Evolutionary conservation across 148 eudicot species (phyloP), one percentile per base, ranked within the genome.

Genomic region (Arbutus unedo): DNA sequence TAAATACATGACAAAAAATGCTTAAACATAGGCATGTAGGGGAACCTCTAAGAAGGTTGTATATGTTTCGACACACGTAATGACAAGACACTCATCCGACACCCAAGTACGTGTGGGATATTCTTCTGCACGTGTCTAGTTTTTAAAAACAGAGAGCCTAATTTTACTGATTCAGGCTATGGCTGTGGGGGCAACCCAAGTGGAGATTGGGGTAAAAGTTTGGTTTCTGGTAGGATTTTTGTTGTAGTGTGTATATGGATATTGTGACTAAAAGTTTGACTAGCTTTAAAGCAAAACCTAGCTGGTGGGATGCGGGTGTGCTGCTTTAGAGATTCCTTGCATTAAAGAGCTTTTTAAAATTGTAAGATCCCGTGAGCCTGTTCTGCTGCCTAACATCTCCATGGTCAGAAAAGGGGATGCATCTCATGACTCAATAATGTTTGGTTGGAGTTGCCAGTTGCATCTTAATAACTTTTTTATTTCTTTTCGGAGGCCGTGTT

Each of bases 141-240:
- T 64, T 10, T 64, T 38, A 10, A 23, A 64, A 23, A 23, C 1
- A 31, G 1, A 64, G 70, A 23, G 70, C 44, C 44, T 66, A 66
- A 25, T 25, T 66, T 66, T 13, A 25, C 18, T 66, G 71, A 66
- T 66, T 1, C 71, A 31, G 10, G 41, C 70, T 25, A 64, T 14
- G 70, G 23, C 23, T 19, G 71, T 31, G 41, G 43, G 44, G 71
- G 15, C 25, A 66, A 11, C 71, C 71, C 5, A 25, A 66, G 71
- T 66, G 71, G 71, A 66, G 71, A 43, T 66, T 66, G 71, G 71
- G 71, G 43, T 66, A 66, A 66, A 66, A 66, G 71, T 25, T 66
- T 31, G 71, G 71, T 16, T 66, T 31, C 41, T 66, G 71, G 71
- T 66, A 23, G 18, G 71, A 31, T 31, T 25, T 66, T 62, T 62